These are phyloP conservation scores for Ambrosia trifida DNA, from an alignment of 129 eudicot genomes.

Conservation along the genomic window DNA sequence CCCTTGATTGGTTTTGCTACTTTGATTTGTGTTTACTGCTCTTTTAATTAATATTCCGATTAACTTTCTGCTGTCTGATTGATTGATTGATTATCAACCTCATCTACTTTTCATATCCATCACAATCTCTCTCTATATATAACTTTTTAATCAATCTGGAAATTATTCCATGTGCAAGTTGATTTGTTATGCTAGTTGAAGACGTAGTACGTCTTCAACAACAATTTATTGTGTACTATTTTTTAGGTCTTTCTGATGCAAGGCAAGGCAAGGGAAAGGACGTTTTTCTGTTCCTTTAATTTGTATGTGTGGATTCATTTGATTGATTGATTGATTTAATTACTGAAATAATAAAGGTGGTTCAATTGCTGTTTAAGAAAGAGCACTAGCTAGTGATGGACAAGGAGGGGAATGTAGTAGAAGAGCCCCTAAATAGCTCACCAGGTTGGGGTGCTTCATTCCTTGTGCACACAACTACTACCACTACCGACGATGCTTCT, in stretches of 20 bases:
- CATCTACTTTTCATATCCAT: not conserved
- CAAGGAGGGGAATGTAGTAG: constrained; percentile 46
- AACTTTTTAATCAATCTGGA: too few relatives aligned
- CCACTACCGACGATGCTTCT: constrained; percentile 64
- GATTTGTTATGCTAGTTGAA: constrained; percentile 9
- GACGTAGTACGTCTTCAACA: not conserved
- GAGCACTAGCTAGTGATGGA: constrained; percentile 55
- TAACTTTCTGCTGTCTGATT: too few relatives aligned
- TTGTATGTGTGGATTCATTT: not conserved
- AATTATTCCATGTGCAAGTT: constrained; percentile 12
- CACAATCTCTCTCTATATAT: not conserved
- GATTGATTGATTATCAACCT: too few relatives aligned
- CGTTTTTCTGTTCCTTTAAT: not conserved
- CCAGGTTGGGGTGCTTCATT: constrained; percentile 82
- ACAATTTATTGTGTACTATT: not conserved
- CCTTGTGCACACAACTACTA: constrained; percentile 71
- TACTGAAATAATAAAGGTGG: too few relatives aligned
- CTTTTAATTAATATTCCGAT: too few relatives aligned
- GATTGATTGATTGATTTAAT: too few relatives aligned
- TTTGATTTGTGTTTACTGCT: constrained; percentile 11
- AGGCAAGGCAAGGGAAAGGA: not conserved
- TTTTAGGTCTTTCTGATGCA: constrained; percentile 26
- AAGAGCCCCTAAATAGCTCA: constrained; percentile 53
- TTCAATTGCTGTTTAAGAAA: constrained; percentile 3
- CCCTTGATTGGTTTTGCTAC: constrained; percentile 8